phyloP scores from a whole-genome alignment of 1,284 basidiomycete genomes.

The Cryptococcus wingfieldii region DNA sequence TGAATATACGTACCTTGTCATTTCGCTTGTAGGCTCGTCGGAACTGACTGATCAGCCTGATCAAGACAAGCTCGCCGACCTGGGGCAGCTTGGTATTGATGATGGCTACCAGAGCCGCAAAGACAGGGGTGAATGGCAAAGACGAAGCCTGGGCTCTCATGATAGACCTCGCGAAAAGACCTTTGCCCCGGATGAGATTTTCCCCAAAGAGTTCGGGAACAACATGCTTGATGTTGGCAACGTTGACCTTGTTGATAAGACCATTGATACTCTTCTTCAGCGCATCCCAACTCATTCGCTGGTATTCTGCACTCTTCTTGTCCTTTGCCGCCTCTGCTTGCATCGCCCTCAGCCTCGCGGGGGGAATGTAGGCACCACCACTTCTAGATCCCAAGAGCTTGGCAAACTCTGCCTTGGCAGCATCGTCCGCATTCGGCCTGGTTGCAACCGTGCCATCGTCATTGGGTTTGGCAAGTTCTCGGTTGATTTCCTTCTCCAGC shows the following conservation, averaged over 20 bases:
- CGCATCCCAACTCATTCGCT: conserved; percentile 95
- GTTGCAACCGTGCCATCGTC: conserved; percentile 43
- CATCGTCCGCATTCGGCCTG: conserved; percentile 49
- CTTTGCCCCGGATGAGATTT: conserved; percentile 84
- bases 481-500: conserved; percentile 68
- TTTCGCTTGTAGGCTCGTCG: conserved; percentile 92
- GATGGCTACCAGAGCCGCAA: conserved; percentile 88
- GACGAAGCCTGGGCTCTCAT: conserved; percentile 98
- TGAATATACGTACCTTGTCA: conserved; percentile 70
- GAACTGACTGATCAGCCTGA: conserved; percentile 90
- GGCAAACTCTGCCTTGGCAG: conserved; percentile 68
- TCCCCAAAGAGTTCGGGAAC: conserved; percentile 90
- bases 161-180: conserved; percentile 83
- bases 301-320: conserved; percentile 86
- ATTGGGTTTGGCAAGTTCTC: conserved; percentile 51
- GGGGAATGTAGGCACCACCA: conserved; percentile 95
- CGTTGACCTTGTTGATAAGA: conserved; percentile 95
- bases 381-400: conserved; percentile 69
- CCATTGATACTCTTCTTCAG: conserved; percentile 96
- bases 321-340: conserved; percentile 79
- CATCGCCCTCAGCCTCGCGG: conserved; percentile 83
- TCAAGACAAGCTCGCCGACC: conserved; percentile 87
- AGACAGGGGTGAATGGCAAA: conserved; percentile 95
- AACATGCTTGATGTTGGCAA: conserved; percentile 93
- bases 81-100: conserved; percentile 97